phyloP scores from a whole-genome alignment of 2,329 filamentous ascomycete genomes.

The Acrocalymma vagum region DNA sequence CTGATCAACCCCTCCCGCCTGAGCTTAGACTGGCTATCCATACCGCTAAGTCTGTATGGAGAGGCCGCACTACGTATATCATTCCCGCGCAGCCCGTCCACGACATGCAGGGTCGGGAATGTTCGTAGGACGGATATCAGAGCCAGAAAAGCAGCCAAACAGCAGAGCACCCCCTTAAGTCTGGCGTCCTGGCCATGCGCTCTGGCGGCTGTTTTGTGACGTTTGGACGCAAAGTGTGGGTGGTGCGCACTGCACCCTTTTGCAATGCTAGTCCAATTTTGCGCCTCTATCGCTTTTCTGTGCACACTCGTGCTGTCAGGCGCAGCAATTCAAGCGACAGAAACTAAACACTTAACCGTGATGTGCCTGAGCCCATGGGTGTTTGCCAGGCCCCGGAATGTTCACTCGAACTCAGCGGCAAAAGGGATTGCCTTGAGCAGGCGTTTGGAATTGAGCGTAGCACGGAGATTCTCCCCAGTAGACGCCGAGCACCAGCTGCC shows the following conservation, averaged over 20 bases:
- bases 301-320: too few relatives aligned
- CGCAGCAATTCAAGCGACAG: too few relatives aligned
- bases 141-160: conserved; percentile 15
- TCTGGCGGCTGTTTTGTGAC: too few relatives aligned
- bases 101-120: conserved; percentile 37
- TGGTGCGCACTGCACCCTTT: too few relatives aligned
- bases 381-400: too few relatives aligned
- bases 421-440: conserved; percentile 17
- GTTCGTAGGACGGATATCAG: conserved; percentile 5
- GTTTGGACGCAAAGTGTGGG: too few relatives aligned
- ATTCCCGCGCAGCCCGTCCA: conserved; percentile 32
- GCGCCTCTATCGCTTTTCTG: too few relatives aligned
- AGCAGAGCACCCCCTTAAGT: too few relatives aligned
- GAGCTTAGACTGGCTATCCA: conserved; percentile 34
- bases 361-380: too few relatives aligned
- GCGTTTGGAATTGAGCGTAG: conserved; percentile 40
- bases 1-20: conserved; percentile 34
- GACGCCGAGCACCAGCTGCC: conserved; percentile 42
- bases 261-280: too few relatives aligned
- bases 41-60: conserved; percentile 30
- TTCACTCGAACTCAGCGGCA: conserved; percentile 1
- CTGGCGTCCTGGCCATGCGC: too few relatives aligned
- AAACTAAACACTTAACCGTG: too few relatives aligned
- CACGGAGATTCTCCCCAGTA: conserved; percentile 42
- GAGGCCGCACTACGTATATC: conserved; percentile 40